Percentiles rank a stretch among this genome's conserved stretches.
Evolutionary conservation across 345 rosid genomes (phyloP).

Genomic region (Hypericum androsaemum): DNA sequence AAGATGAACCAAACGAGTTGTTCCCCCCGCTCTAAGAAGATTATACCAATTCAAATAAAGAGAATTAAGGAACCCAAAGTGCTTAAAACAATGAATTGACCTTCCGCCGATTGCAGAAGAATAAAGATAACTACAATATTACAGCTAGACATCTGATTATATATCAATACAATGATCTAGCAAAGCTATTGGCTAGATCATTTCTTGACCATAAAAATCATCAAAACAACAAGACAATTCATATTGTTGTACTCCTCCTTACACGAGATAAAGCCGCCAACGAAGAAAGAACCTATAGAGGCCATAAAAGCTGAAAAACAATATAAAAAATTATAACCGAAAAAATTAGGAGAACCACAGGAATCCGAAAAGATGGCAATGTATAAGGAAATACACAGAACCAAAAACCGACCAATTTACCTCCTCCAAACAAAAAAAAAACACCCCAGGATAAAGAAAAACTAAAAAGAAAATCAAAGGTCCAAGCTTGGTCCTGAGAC

Average conservation of each 20-base stretch:
- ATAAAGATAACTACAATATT: not conserved
- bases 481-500: not conserved
- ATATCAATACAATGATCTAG: not conserved
- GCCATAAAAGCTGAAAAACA: slow-evolving; percentile 23
- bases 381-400: too few species aligned
- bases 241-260: too few species aligned
- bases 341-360: too few species aligned
- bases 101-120: slow-evolving; percentile 6
- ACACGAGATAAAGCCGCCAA: too few species aligned
- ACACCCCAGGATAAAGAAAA: not conserved
- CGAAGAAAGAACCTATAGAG: too few species aligned
- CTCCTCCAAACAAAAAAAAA: too few species aligned
- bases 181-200: too few species aligned
- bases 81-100: slow-evolving; percentile 21
- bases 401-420: too few species aligned
- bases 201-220: too few species aligned
- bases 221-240: too few species aligned
- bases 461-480: not conserved
- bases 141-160: slow-evolving; percentile 25
- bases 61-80: slow-evolving; percentile 17
- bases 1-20: slow-evolving; percentile 10
- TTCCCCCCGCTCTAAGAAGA: slow-evolving; percentile 23
- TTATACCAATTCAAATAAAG: slow-evolving; percentile 33
- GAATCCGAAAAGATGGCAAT: too few species aligned
- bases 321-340: slow-evolving; percentile 23